Conservation (phyloP, 2,329 filamentous ascomycete genomes). For the Clonostachys sp. region DNA sequence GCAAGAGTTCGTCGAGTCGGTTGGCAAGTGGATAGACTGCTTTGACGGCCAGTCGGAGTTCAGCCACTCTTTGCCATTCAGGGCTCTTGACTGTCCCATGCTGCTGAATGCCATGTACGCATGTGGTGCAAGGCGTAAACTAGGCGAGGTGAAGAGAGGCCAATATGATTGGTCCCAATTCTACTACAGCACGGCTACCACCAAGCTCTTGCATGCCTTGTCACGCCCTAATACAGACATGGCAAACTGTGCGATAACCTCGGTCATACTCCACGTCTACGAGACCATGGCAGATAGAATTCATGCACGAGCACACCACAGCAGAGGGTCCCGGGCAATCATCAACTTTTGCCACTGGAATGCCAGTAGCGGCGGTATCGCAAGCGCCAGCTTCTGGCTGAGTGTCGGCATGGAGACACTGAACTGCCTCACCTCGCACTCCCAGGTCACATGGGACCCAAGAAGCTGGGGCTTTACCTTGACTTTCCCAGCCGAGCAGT, state of each 20-base stretch:
- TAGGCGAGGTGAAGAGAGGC: slow-evolving; percentile 68
- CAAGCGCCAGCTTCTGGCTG: slow-evolving; percentile 89
- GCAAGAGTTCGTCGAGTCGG: slow-evolving; percentile 87
- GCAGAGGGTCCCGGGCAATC: slow-evolving; percentile 76
- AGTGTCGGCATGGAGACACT: slow-evolving; percentile 90
- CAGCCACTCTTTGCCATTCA: slow-evolving; percentile 75
- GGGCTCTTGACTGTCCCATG: slow-evolving; percentile 80
- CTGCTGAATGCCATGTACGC: slow-evolving; percentile 84
- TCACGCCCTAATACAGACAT: slow-evolving; percentile 66
- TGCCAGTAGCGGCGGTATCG: slow-evolving; percentile 71
- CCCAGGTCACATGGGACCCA: slow-evolving; percentile 82
- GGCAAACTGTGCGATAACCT: slow-evolving; percentile 81
- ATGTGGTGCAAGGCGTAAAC: slow-evolving; percentile 73
- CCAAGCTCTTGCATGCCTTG: slow-evolving; percentile 68
- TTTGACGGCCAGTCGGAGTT: slow-evolving; percentile 86
- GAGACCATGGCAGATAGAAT: slow-evolving; percentile 86
- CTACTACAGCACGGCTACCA: slow-evolving; percentile 84
- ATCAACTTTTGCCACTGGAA: slow-evolving; percentile 91
- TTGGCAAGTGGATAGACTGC: slow-evolving; percentile 91
- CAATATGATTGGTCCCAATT: slow-evolving; percentile 72
- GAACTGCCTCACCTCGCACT: slow-evolving; percentile 81
- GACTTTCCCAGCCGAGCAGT: slow-evolving; percentile 49
- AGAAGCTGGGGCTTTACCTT: slow-evolving; percentile 87
- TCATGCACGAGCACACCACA: slow-evolving; percentile 81
- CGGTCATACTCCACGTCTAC: slow-evolving; percentile 85